Evolutionary conservation across 768 basidiomycete species (phyloP), one percentile per base, ranked within the genome.

Genomic region (Boletus eberwhitei): DNA sequence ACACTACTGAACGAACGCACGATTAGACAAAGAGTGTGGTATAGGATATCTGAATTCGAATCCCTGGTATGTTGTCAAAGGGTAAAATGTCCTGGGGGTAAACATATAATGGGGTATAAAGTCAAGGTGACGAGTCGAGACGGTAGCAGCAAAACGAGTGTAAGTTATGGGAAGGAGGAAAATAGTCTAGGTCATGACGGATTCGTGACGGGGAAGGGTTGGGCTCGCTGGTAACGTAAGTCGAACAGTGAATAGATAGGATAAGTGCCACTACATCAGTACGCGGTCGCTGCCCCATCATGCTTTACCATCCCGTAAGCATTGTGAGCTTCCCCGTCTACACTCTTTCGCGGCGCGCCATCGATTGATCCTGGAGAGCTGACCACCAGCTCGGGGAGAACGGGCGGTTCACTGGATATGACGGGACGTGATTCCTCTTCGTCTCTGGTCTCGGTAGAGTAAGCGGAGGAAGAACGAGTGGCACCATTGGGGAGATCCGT

Each of bases 341-440:
- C 53, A 45, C 47, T 60, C 53, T 58, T 60, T 39, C 53, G 51
- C 12, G 54, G 59, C 55, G 52, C 55, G 43, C 68, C 71, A 50
- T 71, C 69, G 46, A 66, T 65, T 46, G 70, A 73, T 32, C 58
- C 60, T 16, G 70, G 70, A 37, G 70, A 69, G 42, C 71, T 73
- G 29, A 71, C 71, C 44, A 71, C 70, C 42, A 71, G 60, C 52
- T 71, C 70, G 12, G 70, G 70, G 4, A 71, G 69, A 51, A 71
- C 61, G 17, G 70, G 70, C 2, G 70, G 70, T 41, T 64, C 59
- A 22, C 50, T 67, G 29, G 70, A 62, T 57, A 71, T 71, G 29
- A 29, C 51, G 4, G 38, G 58, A 11, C 67, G 68, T 7, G 41
- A 39, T 22, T 69, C 62, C 0, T 62, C 65, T 34, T 70, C 71